Evolutionary conservation across 345 rosid species (phyloP).

Genomic region (Tarenaya hassleriana): DNA sequence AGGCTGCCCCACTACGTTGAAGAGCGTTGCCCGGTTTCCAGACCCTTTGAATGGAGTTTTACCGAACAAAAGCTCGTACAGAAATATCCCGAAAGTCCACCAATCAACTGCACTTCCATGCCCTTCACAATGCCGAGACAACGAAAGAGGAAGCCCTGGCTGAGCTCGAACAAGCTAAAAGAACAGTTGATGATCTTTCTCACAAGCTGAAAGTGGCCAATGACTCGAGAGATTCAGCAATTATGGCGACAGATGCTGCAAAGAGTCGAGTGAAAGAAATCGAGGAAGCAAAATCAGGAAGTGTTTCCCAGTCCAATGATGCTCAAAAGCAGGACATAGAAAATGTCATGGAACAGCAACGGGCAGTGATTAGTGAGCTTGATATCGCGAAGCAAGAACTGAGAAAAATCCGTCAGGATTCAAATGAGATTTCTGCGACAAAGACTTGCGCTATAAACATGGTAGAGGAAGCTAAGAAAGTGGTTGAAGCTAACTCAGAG

Average conservation of each 20-base stretch:
- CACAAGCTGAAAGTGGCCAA: constrained; percentile 46
- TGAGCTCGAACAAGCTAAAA: constrained; percentile 73
- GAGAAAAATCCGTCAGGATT: constrained; percentile 57
- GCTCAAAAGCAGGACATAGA: constrained; percentile 48
- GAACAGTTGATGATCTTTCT: constrained; percentile 58
- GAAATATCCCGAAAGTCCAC: constrained; percentile 88
- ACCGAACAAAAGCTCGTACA: constrained; percentile 68
- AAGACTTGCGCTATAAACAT: constrained; percentile 54
- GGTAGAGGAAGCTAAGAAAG: constrained; percentile 58
- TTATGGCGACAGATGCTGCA: constrained; percentile 61
- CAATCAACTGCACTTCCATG: constrained; percentile 89
- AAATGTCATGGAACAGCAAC: constrained; percentile 50
- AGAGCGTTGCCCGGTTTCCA: constrained; percentile 72
- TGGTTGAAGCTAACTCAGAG: constrained; percentile 53
- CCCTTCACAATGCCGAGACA: constrained; percentile 66
- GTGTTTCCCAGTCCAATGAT: constrained; percentile 35
- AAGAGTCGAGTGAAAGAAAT: constrained; percentile 45
- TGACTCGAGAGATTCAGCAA: constrained; percentile 56
- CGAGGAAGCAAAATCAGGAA: constrained; percentile 41
- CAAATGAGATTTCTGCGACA: constrained; percentile 42
- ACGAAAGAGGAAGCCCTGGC: constrained; percentile 62
- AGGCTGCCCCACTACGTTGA: constrained; percentile 75
- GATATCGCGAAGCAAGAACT: constrained; percentile 76
- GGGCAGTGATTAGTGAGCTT: constrained; percentile 50
- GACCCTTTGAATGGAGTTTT: constrained; percentile 88